Evolutionary conservation across 257 asterid species (phyloP), one percentile per base, ranked within the genome.

Genomic region (Rubia yunnanensis): DNA sequence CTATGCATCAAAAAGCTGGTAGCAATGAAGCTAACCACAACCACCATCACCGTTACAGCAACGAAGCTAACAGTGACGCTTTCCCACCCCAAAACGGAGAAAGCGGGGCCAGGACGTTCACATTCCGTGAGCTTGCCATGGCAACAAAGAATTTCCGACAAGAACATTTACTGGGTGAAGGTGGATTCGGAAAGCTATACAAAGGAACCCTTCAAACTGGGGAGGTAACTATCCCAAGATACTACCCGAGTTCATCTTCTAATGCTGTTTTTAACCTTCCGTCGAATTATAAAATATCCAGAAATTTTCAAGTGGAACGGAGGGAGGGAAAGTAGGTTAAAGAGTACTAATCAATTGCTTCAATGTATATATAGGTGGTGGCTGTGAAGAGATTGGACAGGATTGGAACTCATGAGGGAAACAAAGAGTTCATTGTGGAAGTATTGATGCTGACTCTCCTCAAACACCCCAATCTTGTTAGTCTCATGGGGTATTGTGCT

Each of bases 81-180:
- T 10, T 5, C 50, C 69, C 55, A 4, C 62, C 68, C 22, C 84
- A 74, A 60, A 64, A 24, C 9, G 92, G 73, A 32, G 71, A 68
- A 55, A 71, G 27, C 13, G 65, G 80, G 0, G 83, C 72, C 5
- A 81, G 82, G 75, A 74, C 84, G 46, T 92, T 81, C 83, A 87
- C 94, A 64, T 92, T 92, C 78, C 98, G 96, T 6, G 96, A 92
- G 76, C 91, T 89, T 41, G 96, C 96, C 46, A 77, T 84, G 23
- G 98, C 98, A 55, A 87, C 98, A 39, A 92, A 92, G 85, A 84
- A 92, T 73, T 92, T 92, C 63, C 81, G 85, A 20, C 87, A 76
- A 73, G 96, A 92, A 82, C 73, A 84, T 68, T 80, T 92, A 60
- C 54, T 87, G 61, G 86, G 89, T 5, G 98, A 92, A 89, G 91